Evolutionary conservation across 441 rosid species (phyloP).

Genomic region (Populus hybrid): DNA sequence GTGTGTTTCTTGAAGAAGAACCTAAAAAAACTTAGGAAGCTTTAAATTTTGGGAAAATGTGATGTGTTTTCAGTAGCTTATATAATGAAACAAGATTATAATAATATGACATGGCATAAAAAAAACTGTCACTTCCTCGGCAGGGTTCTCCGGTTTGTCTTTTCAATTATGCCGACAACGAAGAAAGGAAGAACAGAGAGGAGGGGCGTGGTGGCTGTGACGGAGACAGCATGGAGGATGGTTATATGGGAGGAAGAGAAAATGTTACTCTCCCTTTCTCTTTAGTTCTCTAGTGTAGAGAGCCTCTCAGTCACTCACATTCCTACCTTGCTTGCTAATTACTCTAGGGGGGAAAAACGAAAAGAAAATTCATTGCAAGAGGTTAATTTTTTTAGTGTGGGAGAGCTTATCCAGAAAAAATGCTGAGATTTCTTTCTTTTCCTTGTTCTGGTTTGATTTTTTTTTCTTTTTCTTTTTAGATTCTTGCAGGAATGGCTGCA

Average conservation of each 20-base stretch:
- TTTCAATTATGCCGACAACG: constrained; percentile 13
- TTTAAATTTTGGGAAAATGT: constrained; percentile 25
- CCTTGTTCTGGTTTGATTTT: not conserved
- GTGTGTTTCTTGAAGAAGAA: constrained; percentile 11
- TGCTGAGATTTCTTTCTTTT: not conserved
- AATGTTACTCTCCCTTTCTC: not conserved
- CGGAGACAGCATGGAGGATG: constrained; percentile 7
- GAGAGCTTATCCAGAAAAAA: constrained; percentile 20
- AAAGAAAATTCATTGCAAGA: not conserved
- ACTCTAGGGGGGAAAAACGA: constrained; percentile 8
- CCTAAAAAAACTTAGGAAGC: constrained; percentile 14
- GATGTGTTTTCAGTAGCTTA: constrained; percentile 19
- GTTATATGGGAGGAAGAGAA: not conserved
- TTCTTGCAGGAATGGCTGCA: constrained; percentile 27
- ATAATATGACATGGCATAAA: not conserved
- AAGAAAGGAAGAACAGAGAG: constrained; percentile 23
- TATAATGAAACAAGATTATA: constrained; percentile 25
- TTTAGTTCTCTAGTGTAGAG: not conserved
- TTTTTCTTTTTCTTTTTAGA: constrained; percentile 1
- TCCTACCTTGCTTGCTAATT: constrained; percentile 39
- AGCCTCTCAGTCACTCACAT: constrained; percentile 20
- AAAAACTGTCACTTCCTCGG: constrained; percentile 7
- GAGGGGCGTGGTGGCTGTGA: constrained; percentile 14
- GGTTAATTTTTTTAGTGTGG: not conserved
- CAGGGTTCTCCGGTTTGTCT: constrained; percentile 11